Conservation (phyloP, 371 early-diverging fungal genomes). For the Mortierella sp. region DNA sequence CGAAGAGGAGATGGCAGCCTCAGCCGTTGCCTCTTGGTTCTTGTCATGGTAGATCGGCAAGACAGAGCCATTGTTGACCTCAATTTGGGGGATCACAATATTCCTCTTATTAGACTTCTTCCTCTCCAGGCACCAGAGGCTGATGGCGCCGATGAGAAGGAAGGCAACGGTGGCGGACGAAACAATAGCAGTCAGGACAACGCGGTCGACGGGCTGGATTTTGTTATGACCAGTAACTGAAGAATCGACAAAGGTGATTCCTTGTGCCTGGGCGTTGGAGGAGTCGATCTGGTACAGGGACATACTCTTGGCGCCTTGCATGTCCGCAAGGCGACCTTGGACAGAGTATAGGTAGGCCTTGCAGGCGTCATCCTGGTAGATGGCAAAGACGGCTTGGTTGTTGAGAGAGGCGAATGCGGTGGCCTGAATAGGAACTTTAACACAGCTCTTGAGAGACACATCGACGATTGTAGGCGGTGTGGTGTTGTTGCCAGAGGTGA, state of each 20-base stretch:
- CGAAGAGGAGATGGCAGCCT: background rate
- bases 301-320: conserved; percentile 28
- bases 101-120: background rate
- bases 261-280: background rate
- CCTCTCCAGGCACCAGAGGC: background rate
- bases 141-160: background rate
- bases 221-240: background rate
- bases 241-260: conserved; percentile 24
- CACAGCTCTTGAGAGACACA: conserved; percentile 13
- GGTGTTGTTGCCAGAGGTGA: conserved; percentile 13
- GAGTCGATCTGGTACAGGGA: conserved; percentile 14
- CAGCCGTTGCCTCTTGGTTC: background rate
- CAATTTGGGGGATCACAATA: background rate
- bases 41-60: background rate
- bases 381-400: conserved; percentile 26
- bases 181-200: background rate
- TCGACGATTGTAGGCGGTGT: conserved; percentile 11
- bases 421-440: conserved; percentile 18
- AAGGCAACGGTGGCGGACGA: background rate
- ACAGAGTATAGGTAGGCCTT: conserved; percentile 39
- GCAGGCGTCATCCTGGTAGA: conserved; percentile 35
- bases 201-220: background rate
- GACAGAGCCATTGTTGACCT: background rate
- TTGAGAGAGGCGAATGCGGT: conserved; percentile 20
- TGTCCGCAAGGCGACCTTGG: background rate